phyloP scores from a whole-genome alignment of 169 alveolate species.

The Besnoitia besnoiti region DNA sequence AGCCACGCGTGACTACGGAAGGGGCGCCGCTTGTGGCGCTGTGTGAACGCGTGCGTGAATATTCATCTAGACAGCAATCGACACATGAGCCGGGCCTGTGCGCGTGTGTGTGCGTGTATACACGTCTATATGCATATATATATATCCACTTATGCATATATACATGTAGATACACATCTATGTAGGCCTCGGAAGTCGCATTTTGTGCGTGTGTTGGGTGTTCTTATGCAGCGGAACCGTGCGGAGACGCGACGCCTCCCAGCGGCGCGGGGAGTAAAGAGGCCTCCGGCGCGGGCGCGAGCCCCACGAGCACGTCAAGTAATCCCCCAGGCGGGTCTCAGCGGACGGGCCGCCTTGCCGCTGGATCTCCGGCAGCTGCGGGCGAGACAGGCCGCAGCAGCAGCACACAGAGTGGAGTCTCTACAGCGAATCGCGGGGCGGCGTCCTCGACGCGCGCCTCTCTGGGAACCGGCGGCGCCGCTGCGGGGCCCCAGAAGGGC shows the following conservation, averaged over 20 bases:
- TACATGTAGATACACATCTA: not conserved
- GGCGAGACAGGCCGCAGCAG: not conserved
- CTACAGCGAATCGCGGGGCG: too few species aligned
- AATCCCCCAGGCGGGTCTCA: not conserved
- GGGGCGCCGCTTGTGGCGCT: too few species aligned
- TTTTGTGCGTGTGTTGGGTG: not conserved
- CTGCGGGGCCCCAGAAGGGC: not conserved
- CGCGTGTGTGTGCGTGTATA: too few species aligned
- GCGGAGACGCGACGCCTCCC: constrained; percentile 12
- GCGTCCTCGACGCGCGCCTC: not conserved
- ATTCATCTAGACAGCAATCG: too few species aligned
- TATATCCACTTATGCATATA: not conserved
- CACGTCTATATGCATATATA: not conserved
- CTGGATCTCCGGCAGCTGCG: not conserved
- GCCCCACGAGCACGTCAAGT: not conserved
- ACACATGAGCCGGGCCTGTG: too few species aligned
- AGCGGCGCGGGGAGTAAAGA: not conserved
- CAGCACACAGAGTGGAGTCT: not conserved
- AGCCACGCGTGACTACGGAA: too few species aligned
- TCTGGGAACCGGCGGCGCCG: not conserved
- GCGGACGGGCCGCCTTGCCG: not conserved
- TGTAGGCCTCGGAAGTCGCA: not conserved
- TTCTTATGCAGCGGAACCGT: not conserved
- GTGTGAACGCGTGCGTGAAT: too few species aligned
- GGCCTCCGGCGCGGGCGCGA: not conserved